phyloP scores from a whole-genome alignment of 2,329 filamentous ascomycete species.

The Colletotrichum sublineola region DNA sequence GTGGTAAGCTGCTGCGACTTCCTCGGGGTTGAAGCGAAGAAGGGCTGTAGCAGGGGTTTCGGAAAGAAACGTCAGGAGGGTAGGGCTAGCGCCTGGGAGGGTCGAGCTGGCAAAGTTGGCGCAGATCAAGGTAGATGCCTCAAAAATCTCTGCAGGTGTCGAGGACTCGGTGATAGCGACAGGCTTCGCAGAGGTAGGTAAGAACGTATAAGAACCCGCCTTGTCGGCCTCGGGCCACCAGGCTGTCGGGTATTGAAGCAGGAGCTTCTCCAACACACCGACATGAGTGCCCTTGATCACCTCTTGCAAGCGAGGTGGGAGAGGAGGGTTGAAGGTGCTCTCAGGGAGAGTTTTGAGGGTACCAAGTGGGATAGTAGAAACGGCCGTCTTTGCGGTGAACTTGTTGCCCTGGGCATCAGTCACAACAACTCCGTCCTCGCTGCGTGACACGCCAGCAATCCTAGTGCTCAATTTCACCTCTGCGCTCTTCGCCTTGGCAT shows the following conservation, averaged over 20 bases:
- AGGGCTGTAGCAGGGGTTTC: slow-evolving; percentile 36
- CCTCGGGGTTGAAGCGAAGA: slow-evolving; percentile 31
- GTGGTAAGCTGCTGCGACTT: slow-evolving; percentile 35
- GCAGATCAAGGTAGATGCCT: slow-evolving; percentile 37
- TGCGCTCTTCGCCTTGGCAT: slow-evolving; percentile 32
- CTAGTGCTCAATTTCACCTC: slow-evolving; percentile 36
- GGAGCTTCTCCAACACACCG: slow-evolving; percentile 37
- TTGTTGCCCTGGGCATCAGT: slow-evolving; percentile 35
- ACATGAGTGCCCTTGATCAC: slow-evolving; percentile 37
- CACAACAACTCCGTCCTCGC: slow-evolving; percentile 17
- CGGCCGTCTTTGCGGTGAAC: slow-evolving; percentile 36
- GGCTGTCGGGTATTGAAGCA: slow-evolving; percentile 35
- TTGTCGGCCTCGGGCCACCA: slow-evolving; percentile 40
- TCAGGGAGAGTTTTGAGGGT: slow-evolving; percentile 37
- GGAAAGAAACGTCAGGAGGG: slow-evolving; percentile 37
- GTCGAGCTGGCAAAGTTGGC: slow-evolving; percentile 36
- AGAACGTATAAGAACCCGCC: slow-evolving; percentile 35
- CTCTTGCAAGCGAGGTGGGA: slow-evolving; percentile 32
- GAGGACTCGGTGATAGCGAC: slow-evolving; percentile 29
- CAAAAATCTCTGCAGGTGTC: slow-evolving; percentile 27
- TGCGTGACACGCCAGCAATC: slow-evolving; percentile 20
- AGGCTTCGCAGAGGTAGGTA: slow-evolving; percentile 38
- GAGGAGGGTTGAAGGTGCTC: slow-evolving; percentile 33
- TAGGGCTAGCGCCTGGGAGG: slow-evolving; percentile 33
- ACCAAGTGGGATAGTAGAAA: slow-evolving; percentile 39